These are phyloP conservation scores for Trichoderma koningii DNA, from an alignment of 2,329 filamentous ascomycete genomes.

Conservation along the genomic window DNA sequence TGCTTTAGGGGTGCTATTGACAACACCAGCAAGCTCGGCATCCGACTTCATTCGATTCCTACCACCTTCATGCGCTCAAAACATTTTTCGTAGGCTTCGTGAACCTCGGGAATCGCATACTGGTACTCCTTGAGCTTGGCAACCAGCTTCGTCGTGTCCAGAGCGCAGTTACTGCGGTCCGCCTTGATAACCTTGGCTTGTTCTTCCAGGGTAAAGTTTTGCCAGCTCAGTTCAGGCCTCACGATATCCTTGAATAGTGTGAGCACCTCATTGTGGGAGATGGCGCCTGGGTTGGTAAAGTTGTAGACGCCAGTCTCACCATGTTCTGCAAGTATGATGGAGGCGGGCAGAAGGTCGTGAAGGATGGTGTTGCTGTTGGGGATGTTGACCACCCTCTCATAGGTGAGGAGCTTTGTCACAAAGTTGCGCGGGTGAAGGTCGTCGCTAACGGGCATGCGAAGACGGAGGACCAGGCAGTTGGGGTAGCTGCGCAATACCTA, in stretches of 20 bases:
- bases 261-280: conserved; percentile 71
- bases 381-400: conserved; percentile 66
- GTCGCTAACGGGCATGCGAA: conserved; percentile 70
- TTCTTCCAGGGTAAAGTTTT: conserved; percentile 67
- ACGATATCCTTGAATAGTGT: conserved; percentile 64
- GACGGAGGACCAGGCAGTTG: conserved; percentile 63
- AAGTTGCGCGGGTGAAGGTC: conserved; percentile 68
- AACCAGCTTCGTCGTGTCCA: conserved; percentile 64
- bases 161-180: conserved; percentile 65
- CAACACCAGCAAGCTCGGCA: background rate
- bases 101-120: conserved; percentile 61
- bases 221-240: conserved; percentile 61
- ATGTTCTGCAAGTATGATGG: conserved; percentile 62
- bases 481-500: conserved; percentile 64
- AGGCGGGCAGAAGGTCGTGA: conserved; percentile 63
- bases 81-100: conserved; percentile 62
- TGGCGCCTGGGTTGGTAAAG: conserved; percentile 70
- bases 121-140: conserved; percentile 61
- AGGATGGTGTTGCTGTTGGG: conserved; percentile 70
- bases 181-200: conserved; percentile 69
- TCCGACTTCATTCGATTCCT: conserved; percentile 9
- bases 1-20: background rate
- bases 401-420: conserved; percentile 68
- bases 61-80: conserved; percentile 63
- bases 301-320: conserved; percentile 66